phyloP scores from a whole-genome alignment of 768 basidiomycete genomes.

The Zangia roseola region DNA sequence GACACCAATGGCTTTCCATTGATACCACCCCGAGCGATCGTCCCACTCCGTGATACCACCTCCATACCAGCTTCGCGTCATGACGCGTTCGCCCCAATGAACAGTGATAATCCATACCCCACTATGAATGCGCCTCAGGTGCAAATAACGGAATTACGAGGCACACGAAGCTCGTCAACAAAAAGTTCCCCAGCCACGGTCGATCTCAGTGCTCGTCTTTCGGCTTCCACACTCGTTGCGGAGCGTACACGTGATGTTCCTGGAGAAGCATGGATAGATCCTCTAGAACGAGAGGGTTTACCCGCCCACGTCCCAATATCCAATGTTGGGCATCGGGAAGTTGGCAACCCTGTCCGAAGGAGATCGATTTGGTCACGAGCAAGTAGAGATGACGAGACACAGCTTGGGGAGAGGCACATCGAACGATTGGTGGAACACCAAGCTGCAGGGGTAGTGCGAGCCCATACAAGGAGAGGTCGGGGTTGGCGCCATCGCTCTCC shows the following conservation, averaged over 20 bases:
- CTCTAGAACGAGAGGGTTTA: slow-evolving; percentile 63
- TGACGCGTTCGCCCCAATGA: not conserved
- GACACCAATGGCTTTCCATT: slow-evolving; percentile 6
- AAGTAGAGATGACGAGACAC: slow-evolving; percentile 1
- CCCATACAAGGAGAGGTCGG: slow-evolving; percentile 39
- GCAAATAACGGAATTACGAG: slow-evolving; percentile 6
- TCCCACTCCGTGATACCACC: slow-evolving; percentile 10
- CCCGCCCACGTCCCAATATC: slow-evolving; percentile 39
- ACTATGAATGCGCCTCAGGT: not conserved
- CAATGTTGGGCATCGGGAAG: not conserved
- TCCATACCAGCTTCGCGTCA: not conserved
- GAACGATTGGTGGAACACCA: slow-evolving; percentile 33
- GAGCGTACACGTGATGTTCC: slow-evolving; percentile 40
- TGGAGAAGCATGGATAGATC: slow-evolving; percentile 57
- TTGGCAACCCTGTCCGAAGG: slow-evolving; percentile 8
- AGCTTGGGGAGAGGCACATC: slow-evolving; percentile 14
- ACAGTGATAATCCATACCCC: slow-evolving; percentile 22
- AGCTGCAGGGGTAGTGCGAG: slow-evolving; percentile 44
- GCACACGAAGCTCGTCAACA: slow-evolving; percentile 1
- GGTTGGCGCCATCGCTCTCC: slow-evolving; percentile 16
- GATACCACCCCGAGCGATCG: slow-evolving; percentile 1
- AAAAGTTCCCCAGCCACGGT: slow-evolving; percentile 9
- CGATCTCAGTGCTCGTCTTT: not conserved
- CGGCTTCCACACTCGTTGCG: slow-evolving; percentile 17
- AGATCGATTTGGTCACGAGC: slow-evolving; percentile 16